Evolutionary conservation across 257 asterid genomes (phyloP).

Genomic region (Schizonepeta tenuifolia): DNA sequence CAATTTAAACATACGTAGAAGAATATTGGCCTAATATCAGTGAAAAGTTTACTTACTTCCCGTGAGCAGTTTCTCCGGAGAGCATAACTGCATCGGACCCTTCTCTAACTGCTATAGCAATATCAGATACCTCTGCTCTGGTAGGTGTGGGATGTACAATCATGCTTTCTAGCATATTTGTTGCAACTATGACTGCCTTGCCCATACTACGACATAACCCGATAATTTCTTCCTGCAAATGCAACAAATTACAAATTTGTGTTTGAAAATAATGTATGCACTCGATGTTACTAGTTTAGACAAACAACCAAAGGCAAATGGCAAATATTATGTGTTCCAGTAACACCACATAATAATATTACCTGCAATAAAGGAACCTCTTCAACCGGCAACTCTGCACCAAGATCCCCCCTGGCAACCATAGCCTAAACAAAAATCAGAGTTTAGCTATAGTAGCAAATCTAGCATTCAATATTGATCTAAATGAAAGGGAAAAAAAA

Average conservation of each 20-base stretch:
- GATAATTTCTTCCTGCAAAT: constrained; percentile 87
- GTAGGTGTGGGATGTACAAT: constrained; percentile 97
- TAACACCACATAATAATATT: constrained; percentile 3
- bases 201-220: constrained; percentile 91
- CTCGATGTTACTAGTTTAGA: neutral
- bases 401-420: constrained; percentile 99
- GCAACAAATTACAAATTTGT: neutral
- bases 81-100: constrained; percentile 98
- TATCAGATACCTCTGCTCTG: constrained; percentile 97
- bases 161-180: constrained; percentile 99
- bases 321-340: neutral
- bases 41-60: constrained; percentile 65
- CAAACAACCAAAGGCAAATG: constrained; percentile 7
- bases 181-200: constrained; percentile 95
- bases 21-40: neutral
- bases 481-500: constrained; percentile 6
- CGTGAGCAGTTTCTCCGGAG: constrained; percentile 99
- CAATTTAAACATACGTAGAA: neutral
- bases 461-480: constrained; percentile 15
- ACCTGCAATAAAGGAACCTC: constrained; percentile 98
- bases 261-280: constrained; percentile 12
- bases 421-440: constrained; percentile 63
- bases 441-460: constrained; percentile 24
- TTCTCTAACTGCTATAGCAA: constrained; percentile 92
- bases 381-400: constrained; percentile 94